A percentile compares a stretch with the other conserved stretches of the same genome.
Evolutionary conservation across 1,284 basidiomycete species (phyloP).

Genomic region (Leccinum fallax): DNA sequence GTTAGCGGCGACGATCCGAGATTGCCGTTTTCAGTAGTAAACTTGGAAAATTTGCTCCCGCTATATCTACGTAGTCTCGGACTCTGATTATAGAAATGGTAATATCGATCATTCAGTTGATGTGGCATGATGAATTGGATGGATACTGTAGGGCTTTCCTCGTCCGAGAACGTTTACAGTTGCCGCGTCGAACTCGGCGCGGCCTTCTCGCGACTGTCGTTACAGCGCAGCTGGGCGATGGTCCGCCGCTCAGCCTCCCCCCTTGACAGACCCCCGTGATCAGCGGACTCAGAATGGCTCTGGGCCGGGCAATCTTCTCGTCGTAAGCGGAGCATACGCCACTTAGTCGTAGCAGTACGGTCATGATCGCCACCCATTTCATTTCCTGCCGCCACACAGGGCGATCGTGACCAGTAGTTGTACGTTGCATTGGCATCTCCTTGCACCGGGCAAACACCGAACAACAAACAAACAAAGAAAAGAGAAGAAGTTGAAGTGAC

Average conservation of each 20-base stretch:
- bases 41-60: constrained; percentile 22
- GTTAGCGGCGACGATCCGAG: constrained; percentile 34
- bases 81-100: not conserved
- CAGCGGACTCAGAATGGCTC: constrained; percentile 12
- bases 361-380: constrained; percentile 37
- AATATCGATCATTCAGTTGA: not conserved
- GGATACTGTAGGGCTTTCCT: not conserved
- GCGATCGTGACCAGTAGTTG: constrained; percentile 18
- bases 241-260: constrained; percentile 23
- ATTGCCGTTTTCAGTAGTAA: constrained; percentile 36
- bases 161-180: not conserved
- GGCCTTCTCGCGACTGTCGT: constrained; percentile 26
- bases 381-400: constrained; percentile 27
- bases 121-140: not conserved
- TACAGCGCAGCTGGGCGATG: constrained; percentile 21
- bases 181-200: not conserved
- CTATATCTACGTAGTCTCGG: constrained; percentile 6
- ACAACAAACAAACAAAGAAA: not conserved
- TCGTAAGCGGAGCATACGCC: not conserved
- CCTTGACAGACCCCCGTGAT: constrained; percentile 21
- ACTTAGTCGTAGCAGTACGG: not conserved
- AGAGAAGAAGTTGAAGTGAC: not conserved
- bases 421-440: not conserved
- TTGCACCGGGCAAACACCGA: not conserved
- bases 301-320: constrained; percentile 2